These are phyloP conservation scores for Gillenia trifoliata DNA, from an alignment of 306 rosid genomes.

Conservation along the genomic window DNA sequence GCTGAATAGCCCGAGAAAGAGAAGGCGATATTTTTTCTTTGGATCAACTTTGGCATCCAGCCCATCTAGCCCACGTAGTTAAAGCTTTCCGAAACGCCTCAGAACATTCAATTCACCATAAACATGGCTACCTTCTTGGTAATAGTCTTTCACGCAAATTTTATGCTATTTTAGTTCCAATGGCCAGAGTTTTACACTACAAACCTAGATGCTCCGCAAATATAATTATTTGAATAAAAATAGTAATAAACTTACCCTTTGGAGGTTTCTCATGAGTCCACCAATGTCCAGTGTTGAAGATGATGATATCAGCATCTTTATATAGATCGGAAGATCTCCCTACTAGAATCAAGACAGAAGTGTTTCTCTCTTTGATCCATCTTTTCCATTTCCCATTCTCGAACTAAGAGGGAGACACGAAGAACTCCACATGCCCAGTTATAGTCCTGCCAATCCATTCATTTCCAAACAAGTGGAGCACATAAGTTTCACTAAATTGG, in stretches of 20 bases:
- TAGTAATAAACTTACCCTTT: constrained; percentile 48
- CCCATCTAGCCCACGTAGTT: constrained; percentile 95
- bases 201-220: no score
- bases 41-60: constrained; percentile 70
- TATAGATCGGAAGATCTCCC: constrained; percentile 60
- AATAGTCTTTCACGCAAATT: constrained; percentile 73
- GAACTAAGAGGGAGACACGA: constrained; percentile 89
- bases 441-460: constrained; percentile 56
- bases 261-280: constrained; percentile 97
- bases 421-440: constrained; percentile 78
- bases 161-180: constrained; percentile 12
- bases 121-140: constrained; percentile 96
- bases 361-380: constrained; percentile 75
- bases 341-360: constrained; percentile 87
- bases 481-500: not conserved
- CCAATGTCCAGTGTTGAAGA: constrained; percentile 99
- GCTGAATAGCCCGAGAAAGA: constrained; percentile 94
- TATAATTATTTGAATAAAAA: not conserved
- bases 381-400: constrained; percentile 80
- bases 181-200: not conserved
- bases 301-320: constrained; percentile 70
- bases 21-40: constrained; percentile 55
- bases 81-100: constrained; percentile 94
- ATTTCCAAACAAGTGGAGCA: not conserved
- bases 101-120: constrained; percentile 66